phyloP scores from a whole-genome alignment of 2,329 filamentous ascomycete genomes.

The Stagonosporopsis vannaccii region DNA sequence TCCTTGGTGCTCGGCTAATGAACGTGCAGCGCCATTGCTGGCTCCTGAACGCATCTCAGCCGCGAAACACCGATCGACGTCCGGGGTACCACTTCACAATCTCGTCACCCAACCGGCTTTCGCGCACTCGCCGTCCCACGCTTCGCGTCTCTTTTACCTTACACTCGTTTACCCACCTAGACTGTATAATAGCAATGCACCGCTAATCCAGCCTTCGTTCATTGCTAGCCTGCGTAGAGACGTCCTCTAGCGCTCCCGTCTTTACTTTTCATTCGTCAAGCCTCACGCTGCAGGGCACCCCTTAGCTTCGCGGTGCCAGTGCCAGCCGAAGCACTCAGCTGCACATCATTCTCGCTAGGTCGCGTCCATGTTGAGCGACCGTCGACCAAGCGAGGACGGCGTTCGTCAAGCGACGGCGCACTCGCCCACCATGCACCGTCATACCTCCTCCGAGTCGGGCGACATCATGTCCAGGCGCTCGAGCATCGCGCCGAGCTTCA shows the following conservation, averaged over 20 bases:
- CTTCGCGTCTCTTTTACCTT: conserved; percentile 3
- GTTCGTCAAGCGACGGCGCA: conserved; percentile 5
- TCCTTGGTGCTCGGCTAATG: conserved; percentile 8
- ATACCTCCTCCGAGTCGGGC: conserved; percentile 44
- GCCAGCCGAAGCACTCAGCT: conserved; percentile 17
- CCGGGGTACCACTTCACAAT: conserved; percentile 19
- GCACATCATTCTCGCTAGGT: conserved; percentile 6
- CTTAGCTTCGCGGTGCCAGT: conserved; percentile 23
- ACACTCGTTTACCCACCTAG: conserved; percentile 10
- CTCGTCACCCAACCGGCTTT: conserved; percentile 13
- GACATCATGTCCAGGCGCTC: conserved; percentile 47
- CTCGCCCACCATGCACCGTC: conserved; percentile 42
- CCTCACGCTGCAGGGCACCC: conserved; percentile 25
- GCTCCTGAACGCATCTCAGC: conserved; percentile 17
- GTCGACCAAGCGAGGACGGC: conserved; percentile 16
- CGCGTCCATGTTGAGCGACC: conserved; percentile 5
- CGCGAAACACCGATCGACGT: conserved; percentile 18
- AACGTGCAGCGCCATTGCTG: conserved; percentile 12
- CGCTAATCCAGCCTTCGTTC: conserved; percentile 9
- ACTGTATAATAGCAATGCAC: conserved; percentile 13
- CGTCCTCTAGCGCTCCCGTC: conserved; percentile 21
- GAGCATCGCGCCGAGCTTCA: conserved; percentile 63
- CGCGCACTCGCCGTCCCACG: conserved; percentile 12
- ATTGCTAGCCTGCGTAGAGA: conserved; percentile 12
- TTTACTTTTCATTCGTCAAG: conserved; percentile 23